These are phyloP conservation scores for Selaginella moellendorffii DNA, from an alignment of 75 land plant genomes.

Conservation along the genomic window DNA sequence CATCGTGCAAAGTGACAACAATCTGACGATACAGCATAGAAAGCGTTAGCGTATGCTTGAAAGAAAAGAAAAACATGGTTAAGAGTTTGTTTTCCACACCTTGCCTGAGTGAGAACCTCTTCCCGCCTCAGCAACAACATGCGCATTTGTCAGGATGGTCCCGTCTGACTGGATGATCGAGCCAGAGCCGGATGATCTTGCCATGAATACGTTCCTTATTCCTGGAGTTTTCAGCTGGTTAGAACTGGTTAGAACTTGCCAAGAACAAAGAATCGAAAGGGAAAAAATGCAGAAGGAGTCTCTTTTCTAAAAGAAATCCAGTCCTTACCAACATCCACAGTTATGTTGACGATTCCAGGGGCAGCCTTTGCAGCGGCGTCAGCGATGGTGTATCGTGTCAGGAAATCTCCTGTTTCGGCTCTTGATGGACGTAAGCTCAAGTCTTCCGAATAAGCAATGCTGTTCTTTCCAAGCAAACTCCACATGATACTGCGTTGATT, in stretches of 20 bases:
- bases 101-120: constrained; percentile 38
- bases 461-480: neutral
- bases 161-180: constrained; percentile 77
- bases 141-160: constrained; percentile 89
- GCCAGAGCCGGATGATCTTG: constrained; percentile 64
- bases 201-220: constrained; percentile 30
- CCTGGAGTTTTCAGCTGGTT: constrained; percentile 22
- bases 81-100: constrained; percentile 37
- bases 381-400: constrained; percentile 62
- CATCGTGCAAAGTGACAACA: constrained; percentile 89
- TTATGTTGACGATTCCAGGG: constrained; percentile 81
- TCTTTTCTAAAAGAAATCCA: too few relatives aligned
- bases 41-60: neutral
- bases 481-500: too few relatives aligned
- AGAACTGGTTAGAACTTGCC: too few relatives aligned
- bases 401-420: constrained; percentile 18
- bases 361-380: constrained; percentile 75
- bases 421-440: neutral
- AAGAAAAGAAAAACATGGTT: neutral
- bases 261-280: too few relatives aligned
- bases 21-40: constrained; percentile 35
- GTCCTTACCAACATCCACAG: constrained; percentile 40
- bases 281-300: too few relatives aligned
- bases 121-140: constrained; percentile 54
- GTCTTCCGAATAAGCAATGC: neutral